These are phyloP conservation scores for Annulohypoxylon truncatum DNA, from an alignment of 2,329 filamentous ascomycete species.

Conservation along the genomic window DNA sequence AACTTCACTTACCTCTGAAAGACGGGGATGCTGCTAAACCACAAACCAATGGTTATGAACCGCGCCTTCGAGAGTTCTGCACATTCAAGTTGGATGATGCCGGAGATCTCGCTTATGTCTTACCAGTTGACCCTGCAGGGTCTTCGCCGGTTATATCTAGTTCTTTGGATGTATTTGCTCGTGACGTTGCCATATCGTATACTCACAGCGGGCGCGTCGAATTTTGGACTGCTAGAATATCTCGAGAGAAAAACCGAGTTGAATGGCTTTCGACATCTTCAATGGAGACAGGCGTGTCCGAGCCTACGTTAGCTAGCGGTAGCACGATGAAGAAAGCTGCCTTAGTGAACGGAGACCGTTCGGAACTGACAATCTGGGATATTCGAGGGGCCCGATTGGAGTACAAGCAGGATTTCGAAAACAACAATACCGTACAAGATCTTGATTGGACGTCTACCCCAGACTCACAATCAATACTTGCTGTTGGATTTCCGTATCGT, in stretches of 20 bases:
- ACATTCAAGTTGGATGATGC: constrained; percentile 73
- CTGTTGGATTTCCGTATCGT: constrained; percentile 90
- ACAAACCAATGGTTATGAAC: constrained; percentile 50
- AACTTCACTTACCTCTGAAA: constrained; percentile 71
- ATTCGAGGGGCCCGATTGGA: constrained; percentile 84
- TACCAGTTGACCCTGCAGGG: constrained; percentile 89
- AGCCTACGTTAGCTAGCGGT: constrained; percentile 83
- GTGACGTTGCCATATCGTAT: constrained; percentile 88
- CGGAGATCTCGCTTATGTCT: constrained; percentile 72
- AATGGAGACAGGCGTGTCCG: constrained; percentile 79
- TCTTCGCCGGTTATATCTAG: constrained; percentile 76
- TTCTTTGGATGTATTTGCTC: constrained; percentile 86
- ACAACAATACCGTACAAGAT: constrained; percentile 81
- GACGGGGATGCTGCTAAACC: constrained; percentile 41
- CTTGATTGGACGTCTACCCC: constrained; percentile 95
- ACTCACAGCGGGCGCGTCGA: constrained; percentile 78
- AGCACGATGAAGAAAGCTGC: constrained; percentile 90
- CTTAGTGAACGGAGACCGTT: constrained; percentile 78
- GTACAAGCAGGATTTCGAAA: constrained; percentile 79
- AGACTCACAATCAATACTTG: constrained; percentile 87
- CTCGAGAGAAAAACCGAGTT: constrained; percentile 67
- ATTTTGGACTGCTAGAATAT: constrained; percentile 86
- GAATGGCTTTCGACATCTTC: constrained; percentile 87
- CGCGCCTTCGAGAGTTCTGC: constrained; percentile 73
- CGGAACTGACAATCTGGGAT: constrained; percentile 90